Evolutionary conservation across 2,329 filamentous ascomycete species (phyloP), one percentile per base, ranked within the genome.

Genomic region (Nemania sp.): DNA sequence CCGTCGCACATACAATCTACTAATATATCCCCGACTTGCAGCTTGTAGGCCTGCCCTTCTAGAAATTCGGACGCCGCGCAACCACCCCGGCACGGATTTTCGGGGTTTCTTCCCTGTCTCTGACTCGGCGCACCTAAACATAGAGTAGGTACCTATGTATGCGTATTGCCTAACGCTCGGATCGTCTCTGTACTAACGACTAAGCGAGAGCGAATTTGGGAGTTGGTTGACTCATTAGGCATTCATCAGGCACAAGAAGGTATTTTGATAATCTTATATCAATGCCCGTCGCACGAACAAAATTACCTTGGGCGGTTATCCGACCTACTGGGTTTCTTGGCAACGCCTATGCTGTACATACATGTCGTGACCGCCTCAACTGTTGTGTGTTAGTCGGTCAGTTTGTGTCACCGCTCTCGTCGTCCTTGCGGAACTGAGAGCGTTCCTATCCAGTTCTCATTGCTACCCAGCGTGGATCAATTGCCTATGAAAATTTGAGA

Each of bases 221-320:
- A 26, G 51, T 62, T 22, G 27, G 47, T 24, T 66, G 47, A 49
- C 53, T 63, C 38, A 55, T 59, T 10, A 35, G 29, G 13, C 51
- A 52, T 47, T 59, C 47, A 51, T 59, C n/a, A 35, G 29, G 13
- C 51, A 52, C 15, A 35, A 56, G n/a, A 62, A 10, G 29, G 29
- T 29, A 49, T 52, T 53, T 62, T n/a, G n/a, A n/a, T n/a, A n/a
- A n/a, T n/a, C n/a, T n/a, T 60, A 43, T 53, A 26, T 59, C 32
- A 20, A 24, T 43, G 29, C 35, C 27, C 55, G 52, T 60, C 32
- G 13, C 35, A 59, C 47, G 6, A 51, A 43, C 15, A 27, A 61
- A 20, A 41, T 64, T 57, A 15, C 49, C 45, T n/a, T n/a, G n/a
- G n/a, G n/a, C n/a, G n/a, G n/a, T n/a, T n/a, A n/a, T n/a, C n/a